phyloP scores from a whole-genome alignment of 345 rosid species.

The Luvunga scandens region DNA sequence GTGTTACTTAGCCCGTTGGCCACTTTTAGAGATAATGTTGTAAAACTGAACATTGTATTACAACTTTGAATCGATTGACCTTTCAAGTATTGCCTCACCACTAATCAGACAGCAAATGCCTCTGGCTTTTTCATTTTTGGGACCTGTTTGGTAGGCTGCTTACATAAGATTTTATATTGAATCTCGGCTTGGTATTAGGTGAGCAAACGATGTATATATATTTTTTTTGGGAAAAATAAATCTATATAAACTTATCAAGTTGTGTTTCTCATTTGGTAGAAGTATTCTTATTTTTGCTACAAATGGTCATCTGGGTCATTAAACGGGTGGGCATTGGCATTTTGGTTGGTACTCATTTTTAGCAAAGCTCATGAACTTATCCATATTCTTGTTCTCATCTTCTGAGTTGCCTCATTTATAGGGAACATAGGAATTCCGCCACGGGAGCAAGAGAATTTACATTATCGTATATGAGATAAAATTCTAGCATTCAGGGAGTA shows the following conservation, averaged over 20 bases:
- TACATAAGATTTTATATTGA: neutral
- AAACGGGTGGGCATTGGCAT: neutral
- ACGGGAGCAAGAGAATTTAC: neutral
- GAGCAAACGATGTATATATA: no score
- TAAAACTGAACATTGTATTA: neutral
- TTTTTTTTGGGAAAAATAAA: neutral
- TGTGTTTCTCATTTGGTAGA: neutral
- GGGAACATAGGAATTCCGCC: neutral
- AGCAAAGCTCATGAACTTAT: neutral
- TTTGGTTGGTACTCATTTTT: neutral
- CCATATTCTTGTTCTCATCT: neutral
- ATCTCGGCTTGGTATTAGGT: neutral
- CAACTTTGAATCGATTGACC: neutral
- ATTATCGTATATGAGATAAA: neutral
- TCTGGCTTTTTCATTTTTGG: neutral
- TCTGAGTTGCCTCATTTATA: neutral
- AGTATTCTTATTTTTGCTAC: neutral
- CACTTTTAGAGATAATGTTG: no score
- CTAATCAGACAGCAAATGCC: slow-evolving; percentile 1
- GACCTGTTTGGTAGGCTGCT: neutral
- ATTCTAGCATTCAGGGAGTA: neutral
- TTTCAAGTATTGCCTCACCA: neutral
- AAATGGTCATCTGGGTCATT: neutral
- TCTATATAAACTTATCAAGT: neutral
- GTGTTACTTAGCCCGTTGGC: no score